Conservation (phyloP, 2,329 filamentous ascomycete genomes). For the Fusarium aywerte region DNA sequence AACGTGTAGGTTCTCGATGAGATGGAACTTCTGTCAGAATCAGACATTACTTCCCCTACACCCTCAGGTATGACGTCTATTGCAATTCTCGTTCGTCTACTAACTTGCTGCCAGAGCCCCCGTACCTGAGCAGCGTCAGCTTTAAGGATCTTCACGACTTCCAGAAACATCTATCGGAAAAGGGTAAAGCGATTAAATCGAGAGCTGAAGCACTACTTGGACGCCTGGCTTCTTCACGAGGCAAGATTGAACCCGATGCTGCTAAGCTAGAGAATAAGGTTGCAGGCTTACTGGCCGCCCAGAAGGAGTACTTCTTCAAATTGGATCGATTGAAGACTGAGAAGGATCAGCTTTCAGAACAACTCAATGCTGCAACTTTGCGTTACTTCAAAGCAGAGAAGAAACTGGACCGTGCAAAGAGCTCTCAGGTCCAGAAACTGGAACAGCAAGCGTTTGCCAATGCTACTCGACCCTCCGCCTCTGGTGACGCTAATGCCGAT, state of each 20-base stretch:
- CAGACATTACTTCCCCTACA: conserved; percentile 48
- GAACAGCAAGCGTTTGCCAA: conserved; percentile 88
- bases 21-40: conserved; percentile 67
- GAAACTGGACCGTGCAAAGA: conserved; percentile 89
- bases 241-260: conserved; percentile 72
- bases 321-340: conserved; percentile 80
- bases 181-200: conserved; percentile 79
- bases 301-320: conserved; percentile 83
- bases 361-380: conserved; percentile 87
- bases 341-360: conserved; percentile 85
- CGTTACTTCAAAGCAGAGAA: conserved; percentile 96
- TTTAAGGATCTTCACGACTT: conserved; percentile 78
- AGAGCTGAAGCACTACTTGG: conserved; percentile 77
- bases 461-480: conserved; percentile 61
- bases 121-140: conserved; percentile 67
- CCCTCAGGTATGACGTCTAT: conserved; percentile 42
- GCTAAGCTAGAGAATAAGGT: conserved; percentile 79
- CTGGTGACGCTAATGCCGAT: conserved; percentile 60
- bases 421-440: conserved; percentile 87
- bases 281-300: conserved; percentile 77
- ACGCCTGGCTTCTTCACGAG: conserved; percentile 62
- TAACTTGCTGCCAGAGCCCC: conserved; percentile 58
- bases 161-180: conserved; percentile 80
- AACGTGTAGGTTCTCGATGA: conserved; percentile 68
- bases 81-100: conserved; percentile 6